Evolutionary conservation across 768 basidiomycete species (phyloP).

Genomic region (Cyclocybe cylindracea): DNA sequence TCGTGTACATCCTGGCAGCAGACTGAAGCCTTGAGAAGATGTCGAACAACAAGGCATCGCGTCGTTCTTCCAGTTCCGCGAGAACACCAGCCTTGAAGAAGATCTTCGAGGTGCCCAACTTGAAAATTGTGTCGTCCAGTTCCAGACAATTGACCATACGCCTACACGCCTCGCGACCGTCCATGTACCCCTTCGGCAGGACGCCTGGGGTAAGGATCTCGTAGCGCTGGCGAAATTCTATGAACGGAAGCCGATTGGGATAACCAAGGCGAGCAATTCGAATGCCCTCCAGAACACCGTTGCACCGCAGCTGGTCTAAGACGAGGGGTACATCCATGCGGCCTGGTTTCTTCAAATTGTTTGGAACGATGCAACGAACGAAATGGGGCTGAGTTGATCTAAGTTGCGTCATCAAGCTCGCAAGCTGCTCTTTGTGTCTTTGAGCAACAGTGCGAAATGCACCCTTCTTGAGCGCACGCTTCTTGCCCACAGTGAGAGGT

Average conservation of each 20-base stretch:
- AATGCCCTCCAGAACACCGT: constrained; percentile 98
- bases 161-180: constrained; percentile 91
- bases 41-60: constrained; percentile 86
- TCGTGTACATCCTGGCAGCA: constrained; percentile 79
- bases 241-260: constrained; percentile 94
- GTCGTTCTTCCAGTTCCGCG: constrained; percentile 91
- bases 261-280: constrained; percentile 97
- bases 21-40: constrained; percentile 91
- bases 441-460: constrained; percentile 96
- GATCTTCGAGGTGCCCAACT: constrained; percentile 95
- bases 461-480: constrained; percentile 86
- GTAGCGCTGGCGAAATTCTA: constrained; percentile 96
- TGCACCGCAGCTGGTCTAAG: constrained; percentile 94
- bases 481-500: constrained; percentile 56
- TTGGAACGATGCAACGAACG: constrained; percentile 97
- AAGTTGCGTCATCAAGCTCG: constrained; percentile 88
- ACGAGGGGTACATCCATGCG: constrained; percentile 93
- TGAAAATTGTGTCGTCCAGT: constrained; percentile 81
- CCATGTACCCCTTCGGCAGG: constrained; percentile 95
- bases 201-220: constrained; percentile 94
- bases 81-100: constrained; percentile 99
- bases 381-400: constrained; percentile 97
- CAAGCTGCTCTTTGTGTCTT: constrained; percentile 93
- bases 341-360: constrained; percentile 86
- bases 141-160: constrained; percentile 90